Percentiles rank a stretch among this genome's conserved stretches.
Conservation (phyloP, 352 stramenopile species). For the Globisporangium spinosum region DNA sequence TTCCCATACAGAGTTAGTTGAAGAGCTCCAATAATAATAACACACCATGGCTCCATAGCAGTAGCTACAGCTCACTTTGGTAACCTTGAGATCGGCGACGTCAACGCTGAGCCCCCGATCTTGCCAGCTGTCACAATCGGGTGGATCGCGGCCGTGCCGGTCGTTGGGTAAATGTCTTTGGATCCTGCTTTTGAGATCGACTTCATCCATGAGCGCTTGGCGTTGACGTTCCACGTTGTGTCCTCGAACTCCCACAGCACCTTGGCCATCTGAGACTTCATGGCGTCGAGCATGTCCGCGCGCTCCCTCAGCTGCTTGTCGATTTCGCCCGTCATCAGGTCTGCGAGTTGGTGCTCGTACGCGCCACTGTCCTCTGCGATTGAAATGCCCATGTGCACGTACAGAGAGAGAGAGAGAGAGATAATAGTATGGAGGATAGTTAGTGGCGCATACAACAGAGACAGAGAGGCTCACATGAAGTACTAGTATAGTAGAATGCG, state of each 20-base stretch:
- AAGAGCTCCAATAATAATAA: not conserved
- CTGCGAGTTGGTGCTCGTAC: slow-evolving; percentile 50
- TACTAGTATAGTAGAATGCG: not conserved
- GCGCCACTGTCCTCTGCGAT: slow-evolving; percentile 25
- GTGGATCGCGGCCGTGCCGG: slow-evolving; percentile 22
- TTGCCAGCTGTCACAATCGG: slow-evolving; percentile 31
- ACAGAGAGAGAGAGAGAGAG: not conserved
- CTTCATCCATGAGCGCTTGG: slow-evolving; percentile 71
- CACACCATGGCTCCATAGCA: not conserved
- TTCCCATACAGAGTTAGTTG: not conserved
- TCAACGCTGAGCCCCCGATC: slow-evolving; percentile 15
- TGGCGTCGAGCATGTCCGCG: slow-evolving; percentile 43
- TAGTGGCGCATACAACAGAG: not conserved
- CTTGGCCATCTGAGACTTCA: slow-evolving; percentile 68
- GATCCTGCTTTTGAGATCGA: slow-evolving; percentile 37
- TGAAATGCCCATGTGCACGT: not conserved
- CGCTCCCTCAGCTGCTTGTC: slow-evolving; percentile 53
- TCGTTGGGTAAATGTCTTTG: slow-evolving; percentile 28
- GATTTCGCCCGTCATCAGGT: slow-evolving; percentile 60
- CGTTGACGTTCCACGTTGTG: slow-evolving; percentile 42
- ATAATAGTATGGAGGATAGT: not conserved
- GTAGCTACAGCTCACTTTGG: slow-evolving; percentile 37
- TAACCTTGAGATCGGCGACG: slow-evolving; percentile 25
- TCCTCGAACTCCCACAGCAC: slow-evolving; percentile 72
- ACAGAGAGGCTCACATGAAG: slow-evolving; percentile 1